Conservation (phyloP, 2,329 filamentous ascomycete genomes). For the Leptoxyphium fumago region DNA sequence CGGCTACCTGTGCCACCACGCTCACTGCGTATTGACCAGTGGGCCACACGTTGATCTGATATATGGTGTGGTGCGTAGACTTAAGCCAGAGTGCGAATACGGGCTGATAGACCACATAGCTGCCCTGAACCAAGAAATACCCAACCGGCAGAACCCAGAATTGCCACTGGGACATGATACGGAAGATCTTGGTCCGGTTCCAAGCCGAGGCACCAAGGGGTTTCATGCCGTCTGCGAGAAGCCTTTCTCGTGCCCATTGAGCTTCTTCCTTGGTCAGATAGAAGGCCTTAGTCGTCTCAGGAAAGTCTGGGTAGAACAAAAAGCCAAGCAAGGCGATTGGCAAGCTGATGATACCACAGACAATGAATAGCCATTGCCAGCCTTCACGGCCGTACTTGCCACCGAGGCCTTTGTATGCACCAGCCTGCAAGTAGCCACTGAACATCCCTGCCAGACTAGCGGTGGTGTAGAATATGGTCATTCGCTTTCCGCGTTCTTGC, state of each 20-base stretch:
- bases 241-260: background rate
- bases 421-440: conserved; percentile 46
- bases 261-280: conserved; percentile 1
- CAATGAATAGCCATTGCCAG: conserved; percentile 40
- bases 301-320: background rate
- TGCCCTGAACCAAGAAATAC: background rate
- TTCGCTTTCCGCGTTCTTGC: conserved; percentile 45
- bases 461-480: conserved; percentile 44
- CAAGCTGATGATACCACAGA: conserved; percentile 37
- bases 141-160: background rate
- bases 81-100: background rate
- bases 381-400: conserved; percentile 34
- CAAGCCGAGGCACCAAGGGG: background rate
- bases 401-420: conserved; percentile 28
- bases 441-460: conserved; percentile 47
- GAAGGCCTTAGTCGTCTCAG: background rate
- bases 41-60: conserved; percentile 3
- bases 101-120: background rate
- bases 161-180: background rate
- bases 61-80: conserved; percentile 1
- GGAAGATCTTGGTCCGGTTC: background rate
- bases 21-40: conserved; percentile 1
- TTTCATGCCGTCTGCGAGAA: background rate
- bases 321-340: background rate
- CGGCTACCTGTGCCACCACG: conserved; percentile 1